phyloP scores from a whole-genome alignment of 225 moss, liverwort and hornwort genomes.

The Bryoerythrophyllum caledonicum region DNA sequence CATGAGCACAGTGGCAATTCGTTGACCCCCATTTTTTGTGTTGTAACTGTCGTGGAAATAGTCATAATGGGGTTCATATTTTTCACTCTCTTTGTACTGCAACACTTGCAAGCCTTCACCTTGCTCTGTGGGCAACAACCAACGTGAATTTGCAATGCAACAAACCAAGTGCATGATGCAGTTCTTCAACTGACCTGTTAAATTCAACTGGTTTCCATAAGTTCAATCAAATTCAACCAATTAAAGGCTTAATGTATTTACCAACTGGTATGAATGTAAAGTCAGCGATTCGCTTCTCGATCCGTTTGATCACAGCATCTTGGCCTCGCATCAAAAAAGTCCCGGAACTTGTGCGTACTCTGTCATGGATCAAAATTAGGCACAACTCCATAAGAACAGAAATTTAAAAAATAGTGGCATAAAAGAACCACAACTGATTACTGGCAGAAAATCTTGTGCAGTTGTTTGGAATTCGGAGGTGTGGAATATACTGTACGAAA shows the following conservation, averaged over 20 bases:
- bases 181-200: not conserved
- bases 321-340: constrained; percentile 78
- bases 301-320: constrained; percentile 55
- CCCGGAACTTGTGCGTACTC: constrained; percentile 88
- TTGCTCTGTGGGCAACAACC: constrained; percentile 58
- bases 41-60: constrained; percentile 81
- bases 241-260: not conserved
- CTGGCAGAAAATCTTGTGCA: too few relatives aligned
- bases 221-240: too few relatives aligned
- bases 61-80: constrained; percentile 83
- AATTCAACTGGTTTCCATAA: too few relatives aligned
- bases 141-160: not conserved
- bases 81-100: constrained; percentile 80
- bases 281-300: constrained; percentile 78
- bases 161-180: not conserved
- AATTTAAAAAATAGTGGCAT: too few relatives aligned
- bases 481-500: too few relatives aligned
- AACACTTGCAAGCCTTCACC: constrained; percentile 93
- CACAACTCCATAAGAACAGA: too few relatives aligned
- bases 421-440: too few relatives aligned
- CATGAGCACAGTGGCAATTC: constrained; percentile 91
- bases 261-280: constrained; percentile 78
- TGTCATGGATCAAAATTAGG: constrained; percentile 13
- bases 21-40: constrained; percentile 85
- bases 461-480: too few relatives aligned